Conservation (phyloP, 1,284 basidiomycete genomes). For the Ustilago hordei region DNA sequence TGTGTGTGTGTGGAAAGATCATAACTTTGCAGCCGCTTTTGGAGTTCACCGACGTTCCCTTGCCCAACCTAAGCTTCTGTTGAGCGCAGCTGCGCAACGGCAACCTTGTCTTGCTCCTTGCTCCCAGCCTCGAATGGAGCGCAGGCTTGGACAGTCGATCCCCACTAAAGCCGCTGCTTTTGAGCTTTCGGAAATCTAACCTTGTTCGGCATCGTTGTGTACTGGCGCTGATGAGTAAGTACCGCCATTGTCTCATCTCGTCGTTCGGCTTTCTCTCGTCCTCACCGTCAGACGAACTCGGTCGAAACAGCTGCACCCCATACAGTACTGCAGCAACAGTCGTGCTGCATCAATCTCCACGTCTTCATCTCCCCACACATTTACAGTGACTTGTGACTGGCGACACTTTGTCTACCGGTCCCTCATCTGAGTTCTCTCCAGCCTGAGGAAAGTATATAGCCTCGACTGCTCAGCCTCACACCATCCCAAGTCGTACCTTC, state of each 20-base stretch:
- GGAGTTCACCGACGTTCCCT: slow-evolving; percentile 16
- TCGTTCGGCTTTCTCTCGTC: slow-evolving; percentile 16
- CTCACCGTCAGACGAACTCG: background rate
- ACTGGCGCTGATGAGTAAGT: background rate
- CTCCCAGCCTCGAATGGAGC: background rate
- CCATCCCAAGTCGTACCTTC: background rate
- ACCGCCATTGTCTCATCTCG: background rate
- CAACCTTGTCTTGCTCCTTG: background rate
- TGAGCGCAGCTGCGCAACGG: slow-evolving; percentile 12
- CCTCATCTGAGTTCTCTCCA: background rate
- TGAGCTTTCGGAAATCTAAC: slow-evolving; percentile 7
- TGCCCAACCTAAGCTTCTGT: background rate
- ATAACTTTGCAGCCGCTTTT: background rate
- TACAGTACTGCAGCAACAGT: slow-evolving; percentile 7
- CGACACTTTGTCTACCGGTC: background rate
- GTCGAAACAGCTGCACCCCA: slow-evolving; percentile 12
- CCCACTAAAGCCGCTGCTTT: background rate
- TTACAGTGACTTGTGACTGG: background rate
- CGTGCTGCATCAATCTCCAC: slow-evolving; percentile 10
- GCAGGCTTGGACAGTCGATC: background rate
- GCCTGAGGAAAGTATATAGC: slow-evolving; percentile 11
- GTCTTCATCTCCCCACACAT: slow-evolving; percentile 4
- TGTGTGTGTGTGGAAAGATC: background rate
- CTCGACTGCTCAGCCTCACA: background rate
- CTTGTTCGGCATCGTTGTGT: background rate